Percentiles rank a stretch among this genome's conserved stretches.
Conservation (phyloP, 2,329 filamentous ascomycete species). For the Hymenoscyphus fraxineus region DNA sequence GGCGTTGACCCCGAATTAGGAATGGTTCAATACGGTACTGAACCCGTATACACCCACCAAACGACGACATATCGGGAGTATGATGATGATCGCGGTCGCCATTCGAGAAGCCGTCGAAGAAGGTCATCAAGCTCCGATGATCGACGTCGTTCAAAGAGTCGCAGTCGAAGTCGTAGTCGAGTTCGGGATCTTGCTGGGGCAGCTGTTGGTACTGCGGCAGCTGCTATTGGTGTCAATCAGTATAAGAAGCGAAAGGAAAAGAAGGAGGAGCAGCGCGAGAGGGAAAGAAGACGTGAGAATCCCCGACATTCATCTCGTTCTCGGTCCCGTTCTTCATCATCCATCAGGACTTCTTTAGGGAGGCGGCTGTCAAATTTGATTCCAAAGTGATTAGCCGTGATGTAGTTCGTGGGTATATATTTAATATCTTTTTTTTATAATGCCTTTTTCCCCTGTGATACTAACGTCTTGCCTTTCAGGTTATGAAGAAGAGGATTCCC, state of each 20-base stretch:
- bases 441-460: conserved; percentile 18
- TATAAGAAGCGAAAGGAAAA: conserved; percentile 47
- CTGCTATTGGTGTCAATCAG: conserved; percentile 60
- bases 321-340: conserved; percentile 31
- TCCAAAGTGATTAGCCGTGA: conserved; percentile 23
- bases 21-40: conserved; percentile 63
- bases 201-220: conserved; percentile 53
- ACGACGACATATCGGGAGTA: conserved; percentile 31
- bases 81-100: conserved; percentile 23
- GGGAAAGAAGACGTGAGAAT: conserved; percentile 35
- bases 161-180: conserved; percentile 50
- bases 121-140: conserved; percentile 29
- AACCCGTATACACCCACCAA: conserved; percentile 47
- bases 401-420: conserved; percentile 16
- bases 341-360: conserved; percentile 29
- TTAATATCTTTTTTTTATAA: conserved; percentile 14
- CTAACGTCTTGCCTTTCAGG: conserved; percentile 25
- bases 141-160: conserved; percentile 28
- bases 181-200: conserved; percentile 54
- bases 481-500: conserved; percentile 35
- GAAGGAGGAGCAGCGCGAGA: conserved; percentile 37
- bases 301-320: conserved; percentile 34
- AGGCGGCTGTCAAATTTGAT: conserved; percentile 33
- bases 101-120: conserved; percentile 24
- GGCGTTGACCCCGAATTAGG: conserved; percentile 61